Conservation (phyloP, 192 early-diverging fungal genomes). For the Coemansia sp. region DNA sequence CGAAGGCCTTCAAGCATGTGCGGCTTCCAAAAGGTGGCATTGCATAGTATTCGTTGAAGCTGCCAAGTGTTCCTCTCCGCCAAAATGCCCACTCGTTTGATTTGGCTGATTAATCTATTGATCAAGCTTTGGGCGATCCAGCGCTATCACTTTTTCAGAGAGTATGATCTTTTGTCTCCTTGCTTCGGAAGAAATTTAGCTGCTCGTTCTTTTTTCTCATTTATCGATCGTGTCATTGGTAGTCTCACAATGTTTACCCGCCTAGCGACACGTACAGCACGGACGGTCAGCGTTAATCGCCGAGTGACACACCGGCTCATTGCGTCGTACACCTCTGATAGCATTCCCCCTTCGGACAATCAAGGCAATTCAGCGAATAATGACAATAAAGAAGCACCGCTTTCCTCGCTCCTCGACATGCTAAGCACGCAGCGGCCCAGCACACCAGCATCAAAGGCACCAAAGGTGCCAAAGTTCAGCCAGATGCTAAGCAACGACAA, state of each 20-base stretch:
- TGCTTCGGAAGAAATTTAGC: neutral
- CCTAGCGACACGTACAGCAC: neutral
- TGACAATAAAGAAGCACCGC: neutral
- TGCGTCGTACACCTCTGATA: neutral
- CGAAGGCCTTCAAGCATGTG: neutral
- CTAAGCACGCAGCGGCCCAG: neutral
- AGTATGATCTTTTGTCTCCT: neutral
- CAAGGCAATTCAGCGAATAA: neutral
- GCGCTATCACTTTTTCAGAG: neutral
- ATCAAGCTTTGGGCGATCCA: neutral
- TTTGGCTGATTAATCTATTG: too few species aligned
- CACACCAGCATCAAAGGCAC: neutral
- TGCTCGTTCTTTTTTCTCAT: neutral
- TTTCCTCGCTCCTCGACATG: constrained; percentile 15
- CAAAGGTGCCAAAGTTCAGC: neutral
- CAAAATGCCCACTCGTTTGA: too few species aligned
- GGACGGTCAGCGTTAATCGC: neutral
- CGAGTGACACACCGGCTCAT: neutral
- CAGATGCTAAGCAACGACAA: neutral
- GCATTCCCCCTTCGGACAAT: neutral
- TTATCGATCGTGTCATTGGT: neutral
- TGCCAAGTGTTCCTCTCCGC: too few species aligned
- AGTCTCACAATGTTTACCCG: neutral
- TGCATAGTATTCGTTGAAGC: too few species aligned
- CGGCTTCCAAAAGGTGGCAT: neutral